These are phyloP conservation scores for Macrotyloma uniflorum DNA, from an alignment of 306 rosid genomes.

Conservation along the genomic window DNA sequence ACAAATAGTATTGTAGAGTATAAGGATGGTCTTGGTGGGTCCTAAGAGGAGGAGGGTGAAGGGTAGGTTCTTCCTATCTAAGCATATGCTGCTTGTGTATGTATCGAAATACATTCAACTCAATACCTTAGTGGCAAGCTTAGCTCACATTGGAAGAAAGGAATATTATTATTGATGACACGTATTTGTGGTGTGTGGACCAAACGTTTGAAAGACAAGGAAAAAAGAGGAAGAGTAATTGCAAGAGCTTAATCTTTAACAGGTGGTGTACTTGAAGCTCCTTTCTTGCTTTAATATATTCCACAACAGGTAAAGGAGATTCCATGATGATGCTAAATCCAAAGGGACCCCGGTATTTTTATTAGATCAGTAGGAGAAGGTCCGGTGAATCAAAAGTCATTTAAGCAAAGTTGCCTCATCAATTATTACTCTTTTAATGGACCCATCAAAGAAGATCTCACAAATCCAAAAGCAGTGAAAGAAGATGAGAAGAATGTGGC, in stretches of 20 bases:
- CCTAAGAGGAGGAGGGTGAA: slow-evolving; percentile 17
- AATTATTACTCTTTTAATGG: slow-evolving; percentile 70
- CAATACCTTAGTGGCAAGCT: slow-evolving; percentile 42
- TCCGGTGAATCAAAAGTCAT: slow-evolving; percentile 76
- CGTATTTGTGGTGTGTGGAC: slow-evolving; percentile 53
- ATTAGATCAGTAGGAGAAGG: slow-evolving; percentile 58
- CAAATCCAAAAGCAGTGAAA: slow-evolving; percentile 56
- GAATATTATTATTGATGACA: slow-evolving; percentile 76
- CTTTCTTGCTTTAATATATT: slow-evolving; percentile 77
- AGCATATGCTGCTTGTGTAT: slow-evolving; percentile 42
- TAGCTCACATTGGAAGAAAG: slow-evolving; percentile 73
- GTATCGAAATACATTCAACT: slow-evolving; percentile 24
- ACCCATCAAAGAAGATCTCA: slow-evolving; percentile 58
- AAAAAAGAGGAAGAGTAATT: slow-evolving; percentile 49
- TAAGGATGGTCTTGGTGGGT: slow-evolving; percentile 39
- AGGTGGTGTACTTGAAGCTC: slow-evolving; percentile 68
- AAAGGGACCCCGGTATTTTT: slow-evolving; percentile 58
- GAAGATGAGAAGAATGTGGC: slow-evolving; percentile 84
- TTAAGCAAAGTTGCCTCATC: slow-evolving; percentile 63
- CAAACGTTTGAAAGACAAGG: slow-evolving; percentile 67
- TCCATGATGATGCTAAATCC: slow-evolving; percentile 83
- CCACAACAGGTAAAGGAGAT: slow-evolving; percentile 80
- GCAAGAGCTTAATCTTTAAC: slow-evolving; percentile 65
- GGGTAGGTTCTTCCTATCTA: slow-evolving; percentile 45
- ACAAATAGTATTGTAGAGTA: slow-evolving; percentile 33